phyloP scores from a whole-genome alignment of 1,139 yeast species.

The Protomyces inouyei region DNA sequence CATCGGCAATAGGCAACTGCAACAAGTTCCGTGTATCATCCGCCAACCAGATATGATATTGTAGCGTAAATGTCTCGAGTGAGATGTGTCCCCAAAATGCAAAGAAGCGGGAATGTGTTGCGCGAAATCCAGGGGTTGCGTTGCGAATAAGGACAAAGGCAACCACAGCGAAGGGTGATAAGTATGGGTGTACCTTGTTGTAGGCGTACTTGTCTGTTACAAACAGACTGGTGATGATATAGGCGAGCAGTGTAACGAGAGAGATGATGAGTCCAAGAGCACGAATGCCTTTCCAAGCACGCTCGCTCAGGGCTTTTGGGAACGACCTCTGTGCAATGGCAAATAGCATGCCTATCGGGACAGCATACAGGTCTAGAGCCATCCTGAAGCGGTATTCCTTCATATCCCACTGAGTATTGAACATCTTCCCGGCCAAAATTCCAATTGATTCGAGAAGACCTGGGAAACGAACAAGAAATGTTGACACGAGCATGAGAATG shows the following conservation, averaged over 20 bases:
- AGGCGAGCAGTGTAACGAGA: conserved; percentile 7
- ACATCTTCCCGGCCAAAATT: conserved; percentile 31
- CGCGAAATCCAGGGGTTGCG: conserved; percentile 31
- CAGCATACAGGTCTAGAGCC: conserved; percentile 34
- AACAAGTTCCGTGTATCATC: conserved; percentile 32
- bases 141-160: conserved; percentile 35
- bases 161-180: conserved; percentile 33
- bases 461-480: conserved; percentile 30
- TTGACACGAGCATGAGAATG: conserved; percentile 29
- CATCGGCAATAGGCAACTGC: background rate
- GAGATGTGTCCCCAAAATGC: conserved; percentile 36
- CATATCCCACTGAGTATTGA: conserved; percentile 34
- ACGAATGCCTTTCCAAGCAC: conserved; percentile 8
- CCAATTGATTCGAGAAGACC: conserved; percentile 34
- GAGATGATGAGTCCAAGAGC: conserved; percentile 23
- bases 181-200: conserved; percentile 32
- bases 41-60: conserved; percentile 36
- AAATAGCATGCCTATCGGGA: conserved; percentile 35
- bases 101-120: conserved; percentile 33
- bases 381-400: conserved; percentile 36
- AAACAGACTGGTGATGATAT: conserved; percentile 26
- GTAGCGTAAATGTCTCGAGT: conserved; percentile 35
- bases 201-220: conserved; percentile 33
- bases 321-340: conserved; percentile 30
- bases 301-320: conserved; percentile 8